Conservation (phyloP, 257 asterid species). For the Leonotis leonurus region DNA sequence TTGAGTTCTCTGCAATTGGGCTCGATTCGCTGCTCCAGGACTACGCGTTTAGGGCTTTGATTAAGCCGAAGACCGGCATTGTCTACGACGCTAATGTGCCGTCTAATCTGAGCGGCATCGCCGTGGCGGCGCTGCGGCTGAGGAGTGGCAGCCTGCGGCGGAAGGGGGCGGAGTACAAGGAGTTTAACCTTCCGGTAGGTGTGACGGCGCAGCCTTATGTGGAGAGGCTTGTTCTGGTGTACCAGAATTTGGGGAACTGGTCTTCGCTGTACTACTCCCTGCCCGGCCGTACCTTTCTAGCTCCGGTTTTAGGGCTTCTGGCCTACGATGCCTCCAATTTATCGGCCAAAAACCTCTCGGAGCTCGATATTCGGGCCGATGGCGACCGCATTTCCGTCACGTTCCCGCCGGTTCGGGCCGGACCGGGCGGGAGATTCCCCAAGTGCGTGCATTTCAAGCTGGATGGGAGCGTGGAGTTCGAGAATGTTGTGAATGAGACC, state of each 20-base stretch:
- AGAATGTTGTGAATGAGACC: slow-evolving; percentile 38
- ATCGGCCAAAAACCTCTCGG: slow-evolving; percentile 46
- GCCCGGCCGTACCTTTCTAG: slow-evolving; percentile 58
- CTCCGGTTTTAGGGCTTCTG: slow-evolving; percentile 69
- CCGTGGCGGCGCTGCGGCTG: slow-evolving; percentile 66
- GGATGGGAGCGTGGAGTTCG: slow-evolving; percentile 60
- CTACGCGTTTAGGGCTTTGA: slow-evolving; percentile 60
- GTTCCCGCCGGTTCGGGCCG: slow-evolving; percentile 23
- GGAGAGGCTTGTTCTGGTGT: slow-evolving; percentile 70
- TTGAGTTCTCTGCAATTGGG: slow-evolving; percentile 37
- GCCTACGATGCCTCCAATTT: slow-evolving; percentile 72
- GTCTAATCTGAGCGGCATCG: slow-evolving; percentile 57
- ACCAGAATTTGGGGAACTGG: slow-evolving; percentile 69
- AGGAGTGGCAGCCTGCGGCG: slow-evolving; percentile 94
- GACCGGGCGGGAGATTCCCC: slow-evolving; percentile 22
- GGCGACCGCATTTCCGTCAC: slow-evolving; percentile 39
- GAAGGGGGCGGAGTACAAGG: slow-evolving; percentile 53
- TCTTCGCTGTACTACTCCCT: slow-evolving; percentile 55
- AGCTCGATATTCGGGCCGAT: slow-evolving; percentile 50
- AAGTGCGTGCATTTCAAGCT: slow-evolving; percentile 55
- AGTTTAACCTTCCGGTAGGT: slow-evolving; percentile 60
- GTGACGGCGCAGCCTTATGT: slow-evolving; percentile 72
- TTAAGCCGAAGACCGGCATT: slow-evolving; percentile 60
- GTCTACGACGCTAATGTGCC: slow-evolving; percentile 54
- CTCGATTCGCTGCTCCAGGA: slow-evolving; percentile 84